phyloP scores from a whole-genome alignment of 179 eudicot species.

The Gypsophila paniculata region DNA sequence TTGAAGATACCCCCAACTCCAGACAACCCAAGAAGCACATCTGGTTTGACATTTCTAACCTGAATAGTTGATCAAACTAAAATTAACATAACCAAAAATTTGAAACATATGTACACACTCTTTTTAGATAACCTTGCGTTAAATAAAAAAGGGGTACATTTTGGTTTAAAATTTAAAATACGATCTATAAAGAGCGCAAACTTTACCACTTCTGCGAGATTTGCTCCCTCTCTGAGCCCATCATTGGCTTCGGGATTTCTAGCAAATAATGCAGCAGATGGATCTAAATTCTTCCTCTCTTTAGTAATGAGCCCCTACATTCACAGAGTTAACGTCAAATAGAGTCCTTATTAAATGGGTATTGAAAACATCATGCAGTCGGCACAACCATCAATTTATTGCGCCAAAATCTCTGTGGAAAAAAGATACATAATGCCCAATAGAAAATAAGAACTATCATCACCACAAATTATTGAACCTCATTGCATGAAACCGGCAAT shows the following conservation, averaged over 20 bases:
- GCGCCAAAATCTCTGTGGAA: not conserved
- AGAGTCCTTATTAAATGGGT: not conserved
- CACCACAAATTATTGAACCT: no score
- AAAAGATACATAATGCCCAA: slow-evolving; percentile 4
- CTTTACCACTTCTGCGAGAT: slow-evolving; percentile 86
- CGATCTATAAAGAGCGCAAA: not conserved
- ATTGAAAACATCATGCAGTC: not conserved
- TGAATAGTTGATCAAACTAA: slow-evolving; percentile 30
- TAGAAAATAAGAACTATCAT: no score
- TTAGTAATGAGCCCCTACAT: slow-evolving; percentile 85
- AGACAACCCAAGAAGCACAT: slow-evolving; percentile 96
- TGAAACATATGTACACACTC: not conserved
- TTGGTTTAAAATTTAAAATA: not conserved
- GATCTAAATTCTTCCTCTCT: slow-evolving; percentile 71
- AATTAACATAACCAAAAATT: not conserved
- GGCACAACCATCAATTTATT: no score
- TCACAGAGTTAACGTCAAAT: slow-evolving; percentile 12
- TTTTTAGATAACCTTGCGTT: not conserved
- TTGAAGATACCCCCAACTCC: slow-evolving; percentile 94
- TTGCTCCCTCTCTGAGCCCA: slow-evolving; percentile 80
- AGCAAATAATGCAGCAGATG: slow-evolving; percentile 84
- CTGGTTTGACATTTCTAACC: slow-evolving; percentile 93
- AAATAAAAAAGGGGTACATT: not conserved
- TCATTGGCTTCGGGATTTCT: slow-evolving; percentile 47
- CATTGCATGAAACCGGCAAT: no score